These are phyloP conservation scores for Geotrichum australiense DNA, from an alignment of 1,139 yeast genomes.

Conservation along the genomic window DNA sequence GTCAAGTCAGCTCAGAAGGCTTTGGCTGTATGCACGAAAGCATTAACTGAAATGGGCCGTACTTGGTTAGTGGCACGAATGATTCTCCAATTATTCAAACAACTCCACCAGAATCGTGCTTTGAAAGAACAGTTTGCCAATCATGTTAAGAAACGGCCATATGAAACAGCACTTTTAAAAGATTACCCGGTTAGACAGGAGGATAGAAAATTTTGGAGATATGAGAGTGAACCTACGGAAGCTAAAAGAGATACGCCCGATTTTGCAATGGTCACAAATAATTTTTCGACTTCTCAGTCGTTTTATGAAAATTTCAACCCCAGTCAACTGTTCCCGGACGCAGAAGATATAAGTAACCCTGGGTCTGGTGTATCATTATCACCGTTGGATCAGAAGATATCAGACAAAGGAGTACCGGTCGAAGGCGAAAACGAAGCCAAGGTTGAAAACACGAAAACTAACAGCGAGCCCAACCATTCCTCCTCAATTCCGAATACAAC, in stretches of 20 bases:
- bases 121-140: conserved; percentile 28
- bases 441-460: neutral
- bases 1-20: conserved; percentile 56
- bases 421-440: neutral
- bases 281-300: conserved; percentile 26
- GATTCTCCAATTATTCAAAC: conserved; percentile 32
- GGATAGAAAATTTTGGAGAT: neutral
- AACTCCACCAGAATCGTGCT: conserved; percentile 27
- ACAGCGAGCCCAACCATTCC: too few relatives aligned
- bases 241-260: conserved; percentile 24
- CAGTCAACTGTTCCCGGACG: conserved; percentile 33
- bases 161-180: conserved; percentile 9
- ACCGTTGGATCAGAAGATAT: too few relatives aligned
- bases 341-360: too few relatives aligned
- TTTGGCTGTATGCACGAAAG: conserved; percentile 45
- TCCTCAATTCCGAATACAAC: too few relatives aligned
- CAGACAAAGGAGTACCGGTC: too few relatives aligned
- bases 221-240: conserved; percentile 2
- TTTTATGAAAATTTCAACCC: conserved; percentile 35
- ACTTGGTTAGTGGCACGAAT: conserved; percentile 38
- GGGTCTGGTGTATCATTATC: too few relatives aligned
- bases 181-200: conserved; percentile 3
- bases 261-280: conserved; percentile 32
- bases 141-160: conserved; percentile 8
- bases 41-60: conserved; percentile 47